Evolutionary conservation across 495 filamentous ascomycete species (phyloP), one percentile per base, ranked within the genome.

Genomic region (Evernia prunastri): DNA sequence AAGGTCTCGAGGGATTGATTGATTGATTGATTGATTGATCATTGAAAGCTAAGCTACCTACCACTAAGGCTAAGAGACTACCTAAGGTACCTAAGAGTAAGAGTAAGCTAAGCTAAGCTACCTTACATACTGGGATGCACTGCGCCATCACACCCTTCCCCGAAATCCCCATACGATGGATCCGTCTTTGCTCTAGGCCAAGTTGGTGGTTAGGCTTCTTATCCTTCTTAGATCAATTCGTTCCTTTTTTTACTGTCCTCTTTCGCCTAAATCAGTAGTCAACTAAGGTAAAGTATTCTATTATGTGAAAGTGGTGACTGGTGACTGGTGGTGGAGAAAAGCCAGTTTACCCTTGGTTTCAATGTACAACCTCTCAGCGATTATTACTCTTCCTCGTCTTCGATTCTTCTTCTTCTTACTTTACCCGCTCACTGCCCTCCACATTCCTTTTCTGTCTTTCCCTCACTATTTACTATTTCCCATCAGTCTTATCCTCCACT

Each of bases 131-230:
- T 47, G 61, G 58, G 59, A 61, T 63, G 56, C 51, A 68, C 69
- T 71, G 69, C 69, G 69, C 69, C 69, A 71, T 71, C 67, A 63
- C 67, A 69, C 64, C 63, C 66, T 68, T 17, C 25, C 64, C 67
- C 60, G 60, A 64, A 66, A 59, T 61, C 67, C 68, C 69, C 62
- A 65, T 60, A 65, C 61, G 62, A 68, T 68, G 37, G 53, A 65
- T 68, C 66, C 59, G 63, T 68, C 66, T 25, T 12, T 56, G 42
- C 47, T 37, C 54, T 68, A 68, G 36, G n/a, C 42, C 61, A 29
- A 20, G 23, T 67, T 58, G 35, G 59, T 36, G 13, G 20, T 53
- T 60, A 57, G 66, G 53, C 33, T 36, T 39, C 40, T 53, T 60
- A 57, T 63, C 42, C 33, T 36, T 39, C 40, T 62, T 68, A 68